These are phyloP conservation scores for Cucumis cinereus DNA, from an alignment of 306 rosid species.

Conservation along the genomic window DNA sequence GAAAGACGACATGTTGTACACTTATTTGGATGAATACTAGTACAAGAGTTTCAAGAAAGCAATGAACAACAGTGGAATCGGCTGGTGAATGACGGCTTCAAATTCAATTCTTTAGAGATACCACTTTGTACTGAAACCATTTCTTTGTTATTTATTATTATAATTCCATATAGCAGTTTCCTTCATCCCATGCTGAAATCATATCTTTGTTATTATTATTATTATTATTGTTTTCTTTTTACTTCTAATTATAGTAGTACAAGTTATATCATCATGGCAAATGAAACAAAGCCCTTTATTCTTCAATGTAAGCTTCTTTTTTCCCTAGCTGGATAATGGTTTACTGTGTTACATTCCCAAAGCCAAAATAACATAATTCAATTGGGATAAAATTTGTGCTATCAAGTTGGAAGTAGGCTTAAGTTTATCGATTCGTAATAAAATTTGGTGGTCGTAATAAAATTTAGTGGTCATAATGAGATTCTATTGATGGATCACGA, in stretches of 20 bases:
- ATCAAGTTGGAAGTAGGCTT: too few species aligned
- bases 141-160: not conserved
- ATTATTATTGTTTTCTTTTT: not conserved
- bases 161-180: not conserved
- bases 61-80: constrained; percentile 1
- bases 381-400: too few species aligned
- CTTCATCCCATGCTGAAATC: not conserved
- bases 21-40: constrained; percentile 83
- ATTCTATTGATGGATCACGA: too few species aligned
- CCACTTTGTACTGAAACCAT: not conserved
- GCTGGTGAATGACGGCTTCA: not conserved
- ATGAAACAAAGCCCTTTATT: not conserved
- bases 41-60: not conserved
- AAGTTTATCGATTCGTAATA: too few species aligned
- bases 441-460: too few species aligned
- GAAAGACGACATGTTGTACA: constrained; percentile 84
- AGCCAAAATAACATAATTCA: too few species aligned
- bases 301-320: not conserved
- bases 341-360: not conserved
- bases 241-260: not conserved
- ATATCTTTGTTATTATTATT: not conserved
- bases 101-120: not conserved
- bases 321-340: not conserved
- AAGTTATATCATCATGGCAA: not conserved
- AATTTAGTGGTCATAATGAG: too few species aligned